These are phyloP conservation scores for Mycena latifolia DNA, from an alignment of 768 basidiomycete genomes.

Conservation along the genomic window DNA sequence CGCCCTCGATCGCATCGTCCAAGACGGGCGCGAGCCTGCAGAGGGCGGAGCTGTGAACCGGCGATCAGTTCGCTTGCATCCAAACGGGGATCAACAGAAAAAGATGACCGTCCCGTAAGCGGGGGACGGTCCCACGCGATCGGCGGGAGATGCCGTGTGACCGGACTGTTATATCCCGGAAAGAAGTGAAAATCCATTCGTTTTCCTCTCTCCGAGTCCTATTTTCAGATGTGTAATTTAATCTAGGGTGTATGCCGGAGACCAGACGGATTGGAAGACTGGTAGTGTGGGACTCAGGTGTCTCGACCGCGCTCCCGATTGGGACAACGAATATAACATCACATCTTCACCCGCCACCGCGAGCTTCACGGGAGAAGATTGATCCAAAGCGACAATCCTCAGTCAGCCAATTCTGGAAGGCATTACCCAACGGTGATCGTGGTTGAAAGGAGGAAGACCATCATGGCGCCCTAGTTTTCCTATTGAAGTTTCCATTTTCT, in stretches of 20 bases:
- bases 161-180: conserved; percentile 7
- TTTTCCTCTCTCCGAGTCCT: too few relatives aligned
- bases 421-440: conserved; percentile 82
- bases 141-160: conserved; percentile 12
- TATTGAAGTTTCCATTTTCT: conserved; percentile 52
- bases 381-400: neutral
- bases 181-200: too few relatives aligned
- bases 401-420: conserved; percentile 69
- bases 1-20: neutral
- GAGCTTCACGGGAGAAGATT: conserved; percentile 18
- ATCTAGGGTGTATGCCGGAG: too few relatives aligned
- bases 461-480: too few relatives aligned
- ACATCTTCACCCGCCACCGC: too few relatives aligned
- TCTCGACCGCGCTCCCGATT: too few relatives aligned
- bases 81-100: conserved; percentile 1
- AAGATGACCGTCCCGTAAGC: conserved; percentile 1
- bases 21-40: conserved; percentile 4
- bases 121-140: conserved; percentile 13
- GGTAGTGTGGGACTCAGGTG: too few relatives aligned
- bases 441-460: too few relatives aligned
- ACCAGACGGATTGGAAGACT: too few relatives aligned
- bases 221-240: too few relatives aligned
- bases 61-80: conserved; percentile 1
- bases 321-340: too few relatives aligned
- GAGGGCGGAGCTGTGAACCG: conserved; percentile 16